A percentile compares a stretch with the other conserved stretches of the same genome.
These are phyloP conservation scores for Botrytis fragariae DNA, from an alignment of 2,329 filamentous ascomycete genomes.

Conservation along the genomic window DNA sequence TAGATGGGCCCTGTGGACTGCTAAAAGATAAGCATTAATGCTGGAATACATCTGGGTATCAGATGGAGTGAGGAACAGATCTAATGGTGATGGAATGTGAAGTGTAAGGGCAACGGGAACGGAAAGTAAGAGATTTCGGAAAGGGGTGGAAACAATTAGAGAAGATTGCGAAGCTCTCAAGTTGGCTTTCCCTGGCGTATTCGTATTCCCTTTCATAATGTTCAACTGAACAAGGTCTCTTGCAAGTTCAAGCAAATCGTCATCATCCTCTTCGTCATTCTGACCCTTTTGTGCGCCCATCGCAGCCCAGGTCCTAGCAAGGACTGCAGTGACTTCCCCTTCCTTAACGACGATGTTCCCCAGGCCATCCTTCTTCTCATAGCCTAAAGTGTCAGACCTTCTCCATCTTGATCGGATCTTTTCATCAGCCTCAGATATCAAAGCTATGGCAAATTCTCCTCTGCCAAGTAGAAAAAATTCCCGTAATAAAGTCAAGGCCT, in stretches of 20 bases:
- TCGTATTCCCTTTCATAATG: slow-evolving; percentile 49
- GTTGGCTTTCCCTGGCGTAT: slow-evolving; percentile 39
- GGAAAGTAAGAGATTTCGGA: slow-evolving; percentile 79
- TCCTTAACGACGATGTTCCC: slow-evolving; percentile 74
- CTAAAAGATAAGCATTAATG: slow-evolving; percentile 85
- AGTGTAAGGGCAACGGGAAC: slow-evolving; percentile 69
- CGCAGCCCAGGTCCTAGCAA: slow-evolving; percentile 75
- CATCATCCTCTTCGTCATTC: slow-evolving; percentile 66
- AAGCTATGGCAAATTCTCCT: slow-evolving; percentile 85
- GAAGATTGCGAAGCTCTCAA: slow-evolving; percentile 28
- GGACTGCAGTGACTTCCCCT: slow-evolving; percentile 74
- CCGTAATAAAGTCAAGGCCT: slow-evolving; percentile 73
- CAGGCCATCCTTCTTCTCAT: slow-evolving; percentile 57
- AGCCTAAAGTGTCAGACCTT: slow-evolving; percentile 56
- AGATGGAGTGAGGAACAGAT: slow-evolving; percentile 76
- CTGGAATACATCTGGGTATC: slow-evolving; percentile 78
- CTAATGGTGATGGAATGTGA: slow-evolving; percentile 73
- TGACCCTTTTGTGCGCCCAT: slow-evolving; percentile 71
- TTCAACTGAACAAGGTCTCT: slow-evolving; percentile 70
- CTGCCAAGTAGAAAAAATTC: slow-evolving; percentile 85
- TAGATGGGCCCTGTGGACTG: slow-evolving; percentile 81
- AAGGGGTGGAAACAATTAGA: slow-evolving; percentile 50
- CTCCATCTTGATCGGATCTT: slow-evolving; percentile 72
- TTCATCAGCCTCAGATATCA: slow-evolving; percentile 82
- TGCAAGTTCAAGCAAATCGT: slow-evolving; percentile 80